Base-by-base conservation (phyloP, 768 basidiomycete species). In the Suillus decipiens region DNA sequence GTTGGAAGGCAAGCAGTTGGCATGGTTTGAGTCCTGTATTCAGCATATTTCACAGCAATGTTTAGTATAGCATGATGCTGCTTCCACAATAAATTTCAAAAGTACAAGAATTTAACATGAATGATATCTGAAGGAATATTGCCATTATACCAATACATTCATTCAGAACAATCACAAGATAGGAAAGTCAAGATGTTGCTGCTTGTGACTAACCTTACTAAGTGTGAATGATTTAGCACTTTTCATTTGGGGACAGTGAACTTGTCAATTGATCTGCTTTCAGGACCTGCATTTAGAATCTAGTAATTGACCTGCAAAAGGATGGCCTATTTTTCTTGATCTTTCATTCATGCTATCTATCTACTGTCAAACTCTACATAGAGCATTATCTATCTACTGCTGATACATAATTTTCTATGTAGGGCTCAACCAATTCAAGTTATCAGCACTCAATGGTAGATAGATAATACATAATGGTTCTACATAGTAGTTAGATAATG, bases 241-340 rank as follows among this genome's bases (percentile, higher is more conserved):
- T 88, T 69, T 77, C 78, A 37, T 92, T 90, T 60, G 92, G 93
- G 6, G 60, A 77, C 60, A 89, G 87, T 67, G 79, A 86, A 66
- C 75, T 78, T 10, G 72, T 92, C 59, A 78, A 80, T 54, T 83
- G 79, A 71, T 69, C 76, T 1, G 72, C 72, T 4, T 83, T 93
- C 73, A 86, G 84, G 68, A 62, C 72, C n/a, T 81, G 78, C 55
- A 81, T 93, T 64, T 75, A 73, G 61, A 69, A 76, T 6, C 72
- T 91, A 41, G 57, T 90, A 56, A 65, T 72, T 2, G 64, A 72
- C 3, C 72, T 84, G 58, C 65, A 71, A 14, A 64, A 72, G 17
- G 68, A 75, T 24, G 89, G 89, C 2, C 88, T 90, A 0, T 74
- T 94, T n/a, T 92, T 87, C 71, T 80, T 95, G 48, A 83, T 95